Conservation (phyloP, 192 early-diverging fungal genomes). For the Paraglomus occultum region DNA sequence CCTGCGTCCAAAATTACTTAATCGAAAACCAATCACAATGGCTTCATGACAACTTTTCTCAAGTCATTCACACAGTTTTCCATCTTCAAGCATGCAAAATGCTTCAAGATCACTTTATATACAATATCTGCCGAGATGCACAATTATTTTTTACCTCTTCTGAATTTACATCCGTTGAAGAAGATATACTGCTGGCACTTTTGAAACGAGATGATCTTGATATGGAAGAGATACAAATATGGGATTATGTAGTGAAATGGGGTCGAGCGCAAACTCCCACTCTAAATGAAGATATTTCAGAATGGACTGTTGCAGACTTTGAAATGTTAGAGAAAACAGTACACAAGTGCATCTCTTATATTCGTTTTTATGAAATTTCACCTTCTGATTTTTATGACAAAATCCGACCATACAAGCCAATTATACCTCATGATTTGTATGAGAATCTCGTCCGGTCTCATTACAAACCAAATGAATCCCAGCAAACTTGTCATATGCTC, state of each 20-base stretch:
- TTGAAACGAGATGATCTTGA: background rate
- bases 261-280: background rate
- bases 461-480: background rate
- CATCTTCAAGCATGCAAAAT: background rate
- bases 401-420: background rate
- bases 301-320: background rate
- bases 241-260: constrained; percentile 24
- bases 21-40: constrained; percentile 17
- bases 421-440: constrained; percentile 5
- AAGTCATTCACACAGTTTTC: constrained; percentile 5
- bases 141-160: background rate
- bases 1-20: background rate
- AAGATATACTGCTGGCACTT: constrained; percentile 6
- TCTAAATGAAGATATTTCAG: background rate
- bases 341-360: background rate
- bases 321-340: background rate
- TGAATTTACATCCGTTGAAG: constrained; percentile 11
- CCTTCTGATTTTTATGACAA: constrained; percentile 1
- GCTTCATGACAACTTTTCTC: constrained; percentile 4
- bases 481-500: background rate
- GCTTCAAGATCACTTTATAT: constrained; percentile 5
- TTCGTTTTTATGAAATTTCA: constrained; percentile 22
- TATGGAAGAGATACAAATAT: constrained; percentile 20
- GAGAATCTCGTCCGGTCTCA: constrained; percentile 1
- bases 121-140: constrained; percentile 10